Conservation (phyloP, 108 stramenopile species). For the Aureococcus anophagefferens region DNA sequence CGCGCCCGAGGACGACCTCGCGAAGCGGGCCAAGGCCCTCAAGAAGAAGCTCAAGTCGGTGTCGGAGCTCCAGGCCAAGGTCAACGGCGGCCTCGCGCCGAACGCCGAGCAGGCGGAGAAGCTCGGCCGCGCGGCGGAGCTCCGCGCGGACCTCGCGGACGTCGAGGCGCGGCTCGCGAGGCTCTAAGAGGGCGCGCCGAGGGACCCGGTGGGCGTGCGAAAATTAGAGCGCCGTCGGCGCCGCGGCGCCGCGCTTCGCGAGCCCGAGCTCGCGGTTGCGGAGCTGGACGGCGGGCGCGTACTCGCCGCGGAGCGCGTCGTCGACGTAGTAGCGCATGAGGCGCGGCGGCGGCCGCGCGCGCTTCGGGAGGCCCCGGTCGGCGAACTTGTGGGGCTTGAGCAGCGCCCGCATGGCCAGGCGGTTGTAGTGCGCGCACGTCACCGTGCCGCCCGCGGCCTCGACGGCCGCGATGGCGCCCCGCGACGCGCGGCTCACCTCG, state of each 20-base stretch:
- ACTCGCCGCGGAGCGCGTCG: slow-evolving; percentile 82
- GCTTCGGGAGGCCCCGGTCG: slow-evolving; percentile 50
- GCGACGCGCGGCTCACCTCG: slow-evolving; percentile 76
- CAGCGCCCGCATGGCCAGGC: slow-evolving; percentile 72
- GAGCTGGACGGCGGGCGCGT: slow-evolving; percentile 81
- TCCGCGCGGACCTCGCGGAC: too few relatives aligned
- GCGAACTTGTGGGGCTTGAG: slow-evolving; percentile 86
- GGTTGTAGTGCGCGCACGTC: slow-evolving; percentile 90
- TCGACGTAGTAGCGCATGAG: slow-evolving; percentile 84
- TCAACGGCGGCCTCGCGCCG: too few relatives aligned
- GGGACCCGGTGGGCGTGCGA: too few relatives aligned
- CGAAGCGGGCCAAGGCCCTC: too few relatives aligned
- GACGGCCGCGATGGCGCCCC: slow-evolving; percentile 73
- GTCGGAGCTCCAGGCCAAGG: too few relatives aligned
- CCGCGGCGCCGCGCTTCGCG: neutral
- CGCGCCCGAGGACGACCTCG: too few relatives aligned
- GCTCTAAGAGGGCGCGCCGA: too few relatives aligned
- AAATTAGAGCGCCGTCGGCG: too few relatives aligned
- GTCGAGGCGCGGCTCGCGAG: too few relatives aligned
- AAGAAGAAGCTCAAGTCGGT: too few relatives aligned
- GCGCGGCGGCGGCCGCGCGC: slow-evolving; percentile 85
- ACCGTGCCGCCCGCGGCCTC: slow-evolving; percentile 85
- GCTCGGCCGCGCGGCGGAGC: too few relatives aligned
- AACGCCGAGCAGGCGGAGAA: too few relatives aligned
- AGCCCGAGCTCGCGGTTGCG: neutral